Conservation (phyloP, 768 basidiomycete genomes). For the Suillus discolor region DNA sequence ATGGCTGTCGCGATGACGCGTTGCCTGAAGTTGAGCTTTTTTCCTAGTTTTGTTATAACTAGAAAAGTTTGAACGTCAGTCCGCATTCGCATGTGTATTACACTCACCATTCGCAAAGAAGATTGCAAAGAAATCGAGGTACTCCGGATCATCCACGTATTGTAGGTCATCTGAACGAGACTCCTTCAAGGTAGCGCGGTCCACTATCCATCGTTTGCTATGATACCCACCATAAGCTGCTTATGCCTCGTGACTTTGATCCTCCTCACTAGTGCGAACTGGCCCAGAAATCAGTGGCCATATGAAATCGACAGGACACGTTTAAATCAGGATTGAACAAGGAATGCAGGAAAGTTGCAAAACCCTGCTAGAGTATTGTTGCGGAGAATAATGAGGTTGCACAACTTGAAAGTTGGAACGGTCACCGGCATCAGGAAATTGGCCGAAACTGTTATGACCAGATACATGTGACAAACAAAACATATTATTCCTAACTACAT, state of each 20-base stretch:
- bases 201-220: slow-evolving; percentile 92
- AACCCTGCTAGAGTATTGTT: not conserved
- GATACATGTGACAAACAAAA: too few relatives aligned
- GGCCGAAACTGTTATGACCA: too few relatives aligned
- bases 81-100: too few relatives aligned
- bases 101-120: slow-evolving; percentile 82
- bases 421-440: too few relatives aligned
- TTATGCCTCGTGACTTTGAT: slow-evolving; percentile 10
- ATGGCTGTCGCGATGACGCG: slow-evolving; percentile 93
- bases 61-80: slow-evolving; percentile 1
- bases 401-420: too few relatives aligned
- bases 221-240: slow-evolving; percentile 21
- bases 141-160: slow-evolving; percentile 78
- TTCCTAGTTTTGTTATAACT: slow-evolving; percentile 89
- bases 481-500: too few relatives aligned
- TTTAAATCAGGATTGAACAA: not conserved
- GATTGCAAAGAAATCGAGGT: slow-evolving; percentile 79
- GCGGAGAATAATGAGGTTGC: not conserved
- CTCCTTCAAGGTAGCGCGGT: slow-evolving; percentile 70
- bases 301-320: slow-evolving; percentile 30
- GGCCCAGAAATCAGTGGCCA: slow-evolving; percentile 92
- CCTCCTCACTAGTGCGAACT: slow-evolving; percentile 81
- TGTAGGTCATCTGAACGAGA: slow-evolving; percentile 78
- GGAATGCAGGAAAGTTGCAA: not conserved
- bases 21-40: slow-evolving; percentile 81